Conservation (phyloP, 192 early-diverging fungal species). For the Coemansia sp. region DNA sequence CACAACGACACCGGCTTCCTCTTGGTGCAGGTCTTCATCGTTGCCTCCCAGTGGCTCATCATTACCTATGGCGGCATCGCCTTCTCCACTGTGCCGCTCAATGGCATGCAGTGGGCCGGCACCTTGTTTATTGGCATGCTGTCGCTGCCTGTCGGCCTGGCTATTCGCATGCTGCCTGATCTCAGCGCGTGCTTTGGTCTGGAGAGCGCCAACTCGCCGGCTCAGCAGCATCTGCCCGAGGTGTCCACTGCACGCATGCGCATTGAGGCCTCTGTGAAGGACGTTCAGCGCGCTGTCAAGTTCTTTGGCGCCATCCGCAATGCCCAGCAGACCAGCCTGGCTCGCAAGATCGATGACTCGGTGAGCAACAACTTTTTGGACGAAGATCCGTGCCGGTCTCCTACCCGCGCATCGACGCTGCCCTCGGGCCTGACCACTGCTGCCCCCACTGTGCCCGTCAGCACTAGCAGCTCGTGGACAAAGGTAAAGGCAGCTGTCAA, state of each 20-base stretch:
- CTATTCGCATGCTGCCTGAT: conserved; percentile 81
- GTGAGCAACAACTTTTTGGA: conserved; percentile 33
- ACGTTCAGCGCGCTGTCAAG: conserved; percentile 40
- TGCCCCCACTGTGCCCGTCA: conserved; percentile 31
- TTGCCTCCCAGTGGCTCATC: conserved; percentile 78
- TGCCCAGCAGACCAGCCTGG: conserved; percentile 28
- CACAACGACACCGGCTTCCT: conserved; percentile 78
- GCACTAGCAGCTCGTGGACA: conserved; percentile 49
- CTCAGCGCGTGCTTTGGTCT: conserved; percentile 55
- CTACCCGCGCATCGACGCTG: conserved; percentile 19
- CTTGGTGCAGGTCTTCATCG: conserved; percentile 68
- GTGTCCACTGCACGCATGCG: conserved; percentile 48
- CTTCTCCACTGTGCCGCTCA: conserved; percentile 78
- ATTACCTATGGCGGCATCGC: conserved; percentile 84
- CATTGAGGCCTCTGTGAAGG: conserved; percentile 50
- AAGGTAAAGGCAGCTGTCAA: conserved; percentile 36
- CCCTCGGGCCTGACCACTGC: conserved; percentile 34
- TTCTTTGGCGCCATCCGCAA: conserved; percentile 59
- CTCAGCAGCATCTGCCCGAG: conserved; percentile 53
- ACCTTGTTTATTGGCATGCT: conserved; percentile 78
- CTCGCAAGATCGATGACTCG: background rate
- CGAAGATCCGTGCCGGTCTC: conserved; percentile 5
- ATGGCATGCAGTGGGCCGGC: conserved; percentile 68
- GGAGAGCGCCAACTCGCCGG: conserved; percentile 50
- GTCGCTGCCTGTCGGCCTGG: conserved; percentile 76